Conservation (phyloP, 306 rosid species). For the Lagenaria siceraria region DNA sequence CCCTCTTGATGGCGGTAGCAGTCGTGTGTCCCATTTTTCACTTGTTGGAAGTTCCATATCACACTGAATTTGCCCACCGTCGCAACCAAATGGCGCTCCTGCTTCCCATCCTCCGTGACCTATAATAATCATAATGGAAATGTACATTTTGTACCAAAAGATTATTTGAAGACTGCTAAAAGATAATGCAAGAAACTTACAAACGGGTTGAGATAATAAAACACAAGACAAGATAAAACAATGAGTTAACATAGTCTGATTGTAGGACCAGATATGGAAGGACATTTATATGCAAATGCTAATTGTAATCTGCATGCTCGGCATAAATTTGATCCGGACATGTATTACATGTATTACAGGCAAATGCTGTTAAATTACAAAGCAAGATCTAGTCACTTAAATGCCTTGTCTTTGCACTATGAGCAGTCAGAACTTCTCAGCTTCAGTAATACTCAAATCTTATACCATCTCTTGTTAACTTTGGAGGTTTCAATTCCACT, state of each 20-base stretch:
- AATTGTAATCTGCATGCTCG: background rate
- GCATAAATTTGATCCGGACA: background rate
- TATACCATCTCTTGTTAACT: background rate
- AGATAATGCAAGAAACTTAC: background rate
- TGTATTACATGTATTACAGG: background rate
- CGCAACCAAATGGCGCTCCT: slow-evolving; percentile 93
- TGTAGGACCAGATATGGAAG: background rate
- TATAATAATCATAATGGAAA: slow-evolving; percentile 9
- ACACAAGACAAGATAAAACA: background rate
- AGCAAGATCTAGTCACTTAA: background rate
- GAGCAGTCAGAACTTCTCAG: background rate
- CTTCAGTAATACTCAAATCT: background rate
- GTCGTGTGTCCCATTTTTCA: slow-evolving; percentile 80
- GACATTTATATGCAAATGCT: background rate
- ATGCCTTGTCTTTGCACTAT: background rate
- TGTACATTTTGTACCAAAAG: background rate
- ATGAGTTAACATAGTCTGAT: background rate
- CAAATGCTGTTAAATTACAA: background rate
- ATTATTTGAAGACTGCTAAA: background rate
- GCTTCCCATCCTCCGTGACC: slow-evolving; percentile 96
- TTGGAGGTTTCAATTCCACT: background rate
- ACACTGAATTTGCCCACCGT: slow-evolving; percentile 98
- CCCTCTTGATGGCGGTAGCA: slow-evolving; percentile 88
- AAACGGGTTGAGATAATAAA: background rate
- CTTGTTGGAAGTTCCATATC: slow-evolving; percentile 96